Percentiles rank a stretch among this genome's conserved stretches.
phyloP scores from a whole-genome alignment of 2,329 filamentous ascomycete genomes.

The Chrysoporthe cubensis region DNA sequence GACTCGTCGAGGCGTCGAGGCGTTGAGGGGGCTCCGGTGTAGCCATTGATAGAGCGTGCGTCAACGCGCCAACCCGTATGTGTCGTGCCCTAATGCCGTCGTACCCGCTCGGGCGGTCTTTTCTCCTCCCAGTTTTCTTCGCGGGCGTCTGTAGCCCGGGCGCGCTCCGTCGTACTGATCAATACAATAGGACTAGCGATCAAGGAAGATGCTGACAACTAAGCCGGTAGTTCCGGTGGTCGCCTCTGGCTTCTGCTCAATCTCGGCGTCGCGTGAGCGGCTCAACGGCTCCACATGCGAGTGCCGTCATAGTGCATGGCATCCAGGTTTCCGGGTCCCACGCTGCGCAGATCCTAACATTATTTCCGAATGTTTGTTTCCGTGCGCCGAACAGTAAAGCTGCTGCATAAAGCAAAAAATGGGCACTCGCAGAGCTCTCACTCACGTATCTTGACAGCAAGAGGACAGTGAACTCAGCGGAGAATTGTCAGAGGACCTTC shows the following conservation, averaged over 20 bases:
- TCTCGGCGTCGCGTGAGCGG: neutral
- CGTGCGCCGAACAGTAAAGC: neutral
- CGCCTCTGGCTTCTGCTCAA: neutral
- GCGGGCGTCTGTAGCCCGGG: neutral
- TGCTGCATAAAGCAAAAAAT: no score
- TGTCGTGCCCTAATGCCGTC: conserved; percentile 7
- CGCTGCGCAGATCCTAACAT: neutral
- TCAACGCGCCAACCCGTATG: neutral
- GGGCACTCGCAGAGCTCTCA: neutral
- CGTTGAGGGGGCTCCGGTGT: neutral
- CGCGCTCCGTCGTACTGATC: neutral
- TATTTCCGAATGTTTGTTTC: conserved; percentile 5
- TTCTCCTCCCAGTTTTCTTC: neutral
- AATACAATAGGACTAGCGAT: neutral
- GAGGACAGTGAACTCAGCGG: neutral
- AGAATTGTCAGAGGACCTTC: neutral
- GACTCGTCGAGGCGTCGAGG: neutral
- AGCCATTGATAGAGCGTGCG: neutral
- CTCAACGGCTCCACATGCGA: conserved; percentile 6
- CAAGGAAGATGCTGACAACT: neutral
- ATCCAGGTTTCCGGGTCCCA: conserved; percentile 8
- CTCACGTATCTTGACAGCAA: neutral
- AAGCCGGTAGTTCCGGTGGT: conserved; percentile 6
- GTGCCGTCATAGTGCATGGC: conserved; percentile 13
- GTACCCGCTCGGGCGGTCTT: neutral